Conservation (phyloP, 1,284 basidiomycete species). For the Leccinum subrobustum region DNA sequence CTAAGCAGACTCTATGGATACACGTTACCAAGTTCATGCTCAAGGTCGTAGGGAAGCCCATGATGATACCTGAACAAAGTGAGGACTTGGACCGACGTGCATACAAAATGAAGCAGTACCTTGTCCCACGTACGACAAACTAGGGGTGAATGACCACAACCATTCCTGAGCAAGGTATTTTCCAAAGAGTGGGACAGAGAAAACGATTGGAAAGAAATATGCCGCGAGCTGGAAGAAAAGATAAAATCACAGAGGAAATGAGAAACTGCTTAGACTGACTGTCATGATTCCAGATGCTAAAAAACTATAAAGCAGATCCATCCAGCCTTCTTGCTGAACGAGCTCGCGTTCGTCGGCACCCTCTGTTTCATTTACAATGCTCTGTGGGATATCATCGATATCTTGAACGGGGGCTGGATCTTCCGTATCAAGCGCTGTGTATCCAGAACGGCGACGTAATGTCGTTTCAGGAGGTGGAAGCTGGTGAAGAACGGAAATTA, state of each 20-base stretch:
- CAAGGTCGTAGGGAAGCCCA: slow-evolving; percentile 93
- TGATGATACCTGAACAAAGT: slow-evolving; percentile 79
- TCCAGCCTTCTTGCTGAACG: slow-evolving; percentile 67
- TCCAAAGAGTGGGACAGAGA: slow-evolving; percentile 90
- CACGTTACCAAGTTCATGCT: slow-evolving; percentile 83
- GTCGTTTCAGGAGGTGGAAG: slow-evolving; percentile 61
- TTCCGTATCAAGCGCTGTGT: slow-evolving; percentile 43
- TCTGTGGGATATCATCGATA: neutral
- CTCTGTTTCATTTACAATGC: slow-evolving; percentile 12
- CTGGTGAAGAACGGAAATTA: slow-evolving; percentile 89
- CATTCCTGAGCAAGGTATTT: slow-evolving; percentile 82
- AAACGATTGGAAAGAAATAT: slow-evolving; percentile 89
- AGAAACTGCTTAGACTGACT: slow-evolving; percentile 42
- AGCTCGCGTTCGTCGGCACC: slow-evolving; percentile 40
- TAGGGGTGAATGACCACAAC: slow-evolving; percentile 95
- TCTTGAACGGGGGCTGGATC: slow-evolving; percentile 20
- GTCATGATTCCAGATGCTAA: slow-evolving; percentile 68
- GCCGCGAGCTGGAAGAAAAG: slow-evolving; percentile 56
- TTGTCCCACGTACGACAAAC: slow-evolving; percentile 89
- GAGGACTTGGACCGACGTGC: neutral
- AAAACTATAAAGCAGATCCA: slow-evolving; percentile 75
- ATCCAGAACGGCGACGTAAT: slow-evolving; percentile 54
- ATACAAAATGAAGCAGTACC: slow-evolving; percentile 42
- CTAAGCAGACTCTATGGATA: neutral
- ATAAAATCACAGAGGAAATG: slow-evolving; percentile 2